Percentiles rank a stretch among this genome's conserved stretches.
Evolutionary conservation across 306 rosid species (phyloP).

Genomic region (Boehmeria nivea): DNA sequence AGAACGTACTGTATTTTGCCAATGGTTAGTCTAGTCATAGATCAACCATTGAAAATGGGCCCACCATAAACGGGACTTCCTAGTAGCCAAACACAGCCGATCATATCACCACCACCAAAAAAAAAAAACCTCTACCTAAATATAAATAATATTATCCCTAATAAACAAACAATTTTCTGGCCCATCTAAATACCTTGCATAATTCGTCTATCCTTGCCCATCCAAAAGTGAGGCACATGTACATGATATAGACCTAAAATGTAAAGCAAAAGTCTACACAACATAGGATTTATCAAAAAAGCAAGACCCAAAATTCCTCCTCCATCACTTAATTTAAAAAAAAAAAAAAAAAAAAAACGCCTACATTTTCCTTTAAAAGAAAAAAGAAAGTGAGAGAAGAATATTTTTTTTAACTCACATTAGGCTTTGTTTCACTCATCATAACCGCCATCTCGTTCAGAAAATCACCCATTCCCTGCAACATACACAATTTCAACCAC

Average conservation of each 20-base stretch:
- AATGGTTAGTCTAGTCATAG: no score
- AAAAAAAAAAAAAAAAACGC: not conserved
- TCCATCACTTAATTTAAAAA: not conserved
- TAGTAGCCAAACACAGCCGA: constrained; percentile 6
- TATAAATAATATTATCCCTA: no score
- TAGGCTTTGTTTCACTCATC: constrained; percentile 78
- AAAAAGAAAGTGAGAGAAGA: not conserved
- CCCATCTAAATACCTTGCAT: no score
- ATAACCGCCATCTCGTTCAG: constrained; percentile 80
- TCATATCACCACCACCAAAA: not conserved
- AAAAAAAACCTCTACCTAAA: no score
- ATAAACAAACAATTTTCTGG: no score
- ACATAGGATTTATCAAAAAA: constrained; percentile 13
- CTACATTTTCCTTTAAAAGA: no score
- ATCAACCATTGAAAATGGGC: no score
- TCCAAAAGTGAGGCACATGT: not conserved
- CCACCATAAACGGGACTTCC: constrained; percentile 3
- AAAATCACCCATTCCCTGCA: constrained; percentile 95
- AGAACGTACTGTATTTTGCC: no score
- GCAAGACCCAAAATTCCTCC: not conserved
- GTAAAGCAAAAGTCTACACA: not conserved
- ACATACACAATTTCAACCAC: constrained; percentile 30
- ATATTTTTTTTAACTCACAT: constrained; percentile 29
- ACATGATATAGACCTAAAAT: no score
- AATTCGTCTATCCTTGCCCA: no score